Base-by-base conservation (phyloP, 352 stramenopile genomes). In the Phytophthora rubi region DNA sequence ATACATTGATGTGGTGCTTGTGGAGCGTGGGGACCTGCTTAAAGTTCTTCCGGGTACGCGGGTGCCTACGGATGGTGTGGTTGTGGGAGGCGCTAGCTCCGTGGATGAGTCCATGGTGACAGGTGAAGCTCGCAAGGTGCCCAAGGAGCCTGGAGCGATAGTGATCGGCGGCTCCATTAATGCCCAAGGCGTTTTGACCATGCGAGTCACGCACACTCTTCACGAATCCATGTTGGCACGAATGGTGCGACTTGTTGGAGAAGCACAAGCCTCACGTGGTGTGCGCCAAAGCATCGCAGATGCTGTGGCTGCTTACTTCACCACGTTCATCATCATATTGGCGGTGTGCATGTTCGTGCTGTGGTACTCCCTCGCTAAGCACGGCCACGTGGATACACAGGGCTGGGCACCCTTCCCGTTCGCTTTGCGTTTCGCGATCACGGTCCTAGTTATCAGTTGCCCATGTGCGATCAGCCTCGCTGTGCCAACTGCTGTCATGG, bases 61-160 rank as follows among this genome's bases (percentile, higher is more conserved):
- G 30, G 74, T 94, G 9, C 87, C 85, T n/a, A 91, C 85, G 1
- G 87, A 94, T 37, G 87, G 87, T 21, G 65, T 92, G 16, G 83
- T 94, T 37, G 71, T 93, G 7, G 73, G 85, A 23, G 87, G 87
- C 35, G 73, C 71, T 37, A 92, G 83, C 65, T 83, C 76, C 1
- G 80, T 94, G 35, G 85, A 94, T 61, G 87, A 94, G 51, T 93
- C 85, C 4, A 93, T 93, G 83, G 68, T 94, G 56, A 94, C 82
- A 6, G 87, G 87, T 51, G 87, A 93, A 68, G 73, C 82, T 30
- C 75, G 81, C 33, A 90, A 91, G 45, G 87, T 94, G 18, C 33
- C 80, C 21, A 94, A 94, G 42, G 75, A 86, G 42, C 54, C 72
- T 39, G 85, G 83, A 10, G 76, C 81, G 2, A 73, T 65, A 53